Evolutionary conservation across 2,329 filamentous ascomycete species (phyloP), one percentile per base, ranked within the genome.

Genomic region (Colletotrichum tropicale): DNA sequence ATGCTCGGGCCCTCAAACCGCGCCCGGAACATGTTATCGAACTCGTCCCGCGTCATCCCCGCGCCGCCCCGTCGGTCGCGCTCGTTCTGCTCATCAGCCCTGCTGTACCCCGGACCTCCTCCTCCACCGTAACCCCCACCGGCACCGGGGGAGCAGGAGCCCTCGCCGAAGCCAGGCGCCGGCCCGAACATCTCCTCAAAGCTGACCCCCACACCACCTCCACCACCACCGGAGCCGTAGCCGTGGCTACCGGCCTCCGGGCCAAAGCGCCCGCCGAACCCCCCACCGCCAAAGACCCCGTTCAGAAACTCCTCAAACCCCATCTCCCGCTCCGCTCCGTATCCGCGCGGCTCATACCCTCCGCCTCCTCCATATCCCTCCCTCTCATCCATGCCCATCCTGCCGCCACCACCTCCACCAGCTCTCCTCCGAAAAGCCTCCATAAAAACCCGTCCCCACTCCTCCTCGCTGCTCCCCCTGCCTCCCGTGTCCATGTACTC

Each of bases 11-110:
- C 28, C 8, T 48, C 68, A 6, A 26, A 52, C 52, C 69, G 18
- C 12, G 43, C 60, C 16, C 56, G 61, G 16, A 62, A 66, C 13
- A 75, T 24, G 26, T 62, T 38, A 10, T 38, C 28, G 24, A 72
- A 62, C 38, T 75, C 72, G 12, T 58, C 69, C 69, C 62, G 30
- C 9, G 72, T 67, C 68, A 75, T 62, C 10, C 62, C 72, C 5
- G 38, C 68, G 24, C 61, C 55, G 15, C 61, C 68, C 2, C 52
- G 68, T 16, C 56, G 43, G 43, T 43, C 6, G n/a, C 6, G 30
- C 38, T n/a, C 16, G 8, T n/a, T 8, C 13, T 28, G 18, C 1
- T 58, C n/a, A 28, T 28, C 55, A 1, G 55, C n/a, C 21, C 55
- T 15, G 7, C 1, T 15, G 13, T 15, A 24, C 24, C 55, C 26